phyloP scores from a whole-genome alignment of 2,329 filamentous ascomycete genomes.

The Aspergillus puulaauensis region DNA sequence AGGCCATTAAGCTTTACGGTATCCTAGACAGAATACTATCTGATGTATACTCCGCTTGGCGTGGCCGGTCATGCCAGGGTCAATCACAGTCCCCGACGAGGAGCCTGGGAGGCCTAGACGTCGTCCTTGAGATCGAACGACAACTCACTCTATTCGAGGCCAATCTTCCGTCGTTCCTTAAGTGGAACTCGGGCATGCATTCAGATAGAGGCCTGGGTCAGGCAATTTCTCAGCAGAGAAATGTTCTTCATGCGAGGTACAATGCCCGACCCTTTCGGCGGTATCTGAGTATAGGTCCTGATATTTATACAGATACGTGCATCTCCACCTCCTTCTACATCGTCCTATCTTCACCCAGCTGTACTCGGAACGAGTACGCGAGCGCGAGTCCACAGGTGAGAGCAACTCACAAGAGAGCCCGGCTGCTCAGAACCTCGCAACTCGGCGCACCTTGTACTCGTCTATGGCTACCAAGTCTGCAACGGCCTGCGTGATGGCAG shows the following conservation, averaged over 20 bases:
- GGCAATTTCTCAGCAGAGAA: conserved; percentile 22
- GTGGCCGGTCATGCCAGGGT: conserved; percentile 13
- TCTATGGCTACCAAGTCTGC: conserved; percentile 32
- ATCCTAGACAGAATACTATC: conserved; percentile 36
- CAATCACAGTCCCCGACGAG: not conserved
- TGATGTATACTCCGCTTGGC: conserved; percentile 35
- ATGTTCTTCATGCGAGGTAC: conserved; percentile 31
- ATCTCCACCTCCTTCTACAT: conserved; percentile 35
- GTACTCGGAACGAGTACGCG: conserved; percentile 21
- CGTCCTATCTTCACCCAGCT: conserved; percentile 36
- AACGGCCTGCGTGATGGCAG: conserved; percentile 29
- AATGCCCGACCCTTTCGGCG: not conserved
- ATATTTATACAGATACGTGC: conserved; percentile 25
- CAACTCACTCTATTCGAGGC: conserved; percentile 25
- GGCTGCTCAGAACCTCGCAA: not conserved
- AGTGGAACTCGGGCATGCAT: conserved; percentile 18
- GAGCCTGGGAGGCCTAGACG: conserved; percentile 18
- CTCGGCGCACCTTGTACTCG: conserved; percentile 19
- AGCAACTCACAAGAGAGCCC: too few relatives aligned
- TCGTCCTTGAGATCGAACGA: conserved; percentile 29
- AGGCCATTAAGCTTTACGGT: conserved; percentile 27
- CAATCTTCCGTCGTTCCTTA: conserved; percentile 23
- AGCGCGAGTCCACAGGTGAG: not conserved
- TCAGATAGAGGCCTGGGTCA: not conserved
- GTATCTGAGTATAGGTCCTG: not conserved